These are phyloP conservation scores for Ascomycota sp. DNA, from an alignment of 2,329 filamentous ascomycete species.

Conservation along the genomic window DNA sequence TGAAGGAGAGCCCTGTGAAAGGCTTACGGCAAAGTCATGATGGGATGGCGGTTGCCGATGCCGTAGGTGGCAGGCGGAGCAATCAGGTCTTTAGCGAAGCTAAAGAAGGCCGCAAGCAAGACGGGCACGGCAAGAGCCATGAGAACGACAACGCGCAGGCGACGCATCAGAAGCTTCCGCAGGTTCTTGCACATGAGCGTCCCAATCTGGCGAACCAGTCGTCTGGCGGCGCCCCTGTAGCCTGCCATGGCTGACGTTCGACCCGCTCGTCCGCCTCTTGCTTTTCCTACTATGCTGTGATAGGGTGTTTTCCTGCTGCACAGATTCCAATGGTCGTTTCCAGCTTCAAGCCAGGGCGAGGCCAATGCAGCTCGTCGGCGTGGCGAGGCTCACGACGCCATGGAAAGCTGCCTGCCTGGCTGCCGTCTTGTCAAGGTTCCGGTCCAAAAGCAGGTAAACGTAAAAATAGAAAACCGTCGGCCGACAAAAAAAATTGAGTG, in stretches of 20 bases:
- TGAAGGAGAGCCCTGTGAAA: conserved; percentile 29
- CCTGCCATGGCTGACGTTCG: background rate
- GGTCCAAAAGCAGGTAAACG: no score
- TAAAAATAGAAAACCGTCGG: no score
- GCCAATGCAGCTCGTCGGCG: no score
- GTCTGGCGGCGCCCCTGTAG: background rate
- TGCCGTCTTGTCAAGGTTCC: no score
- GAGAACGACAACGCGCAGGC: conserved; percentile 26
- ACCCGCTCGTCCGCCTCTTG: background rate
- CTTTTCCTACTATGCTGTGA: background rate
- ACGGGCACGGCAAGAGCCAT: conserved; percentile 38
- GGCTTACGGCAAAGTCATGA: conserved; percentile 43
- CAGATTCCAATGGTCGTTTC: no score
- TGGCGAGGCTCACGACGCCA: no score
- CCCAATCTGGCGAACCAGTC: conserved; percentile 22
- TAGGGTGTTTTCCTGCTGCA: no score
- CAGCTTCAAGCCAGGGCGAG: no score
- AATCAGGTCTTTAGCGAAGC: conserved; percentile 63
- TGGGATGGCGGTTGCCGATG: conserved; percentile 35
- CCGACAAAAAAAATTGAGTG: no score
- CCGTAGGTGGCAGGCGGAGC: conserved; percentile 56
- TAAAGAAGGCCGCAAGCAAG: conserved; percentile 34
- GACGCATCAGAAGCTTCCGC: conserved; percentile 32
- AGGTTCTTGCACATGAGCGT: conserved; percentile 41
- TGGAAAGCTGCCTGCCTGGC: no score